Base-by-base conservation (phyloP, 192 early-diverging fungal species). In the Diversispora epigaea region DNA sequence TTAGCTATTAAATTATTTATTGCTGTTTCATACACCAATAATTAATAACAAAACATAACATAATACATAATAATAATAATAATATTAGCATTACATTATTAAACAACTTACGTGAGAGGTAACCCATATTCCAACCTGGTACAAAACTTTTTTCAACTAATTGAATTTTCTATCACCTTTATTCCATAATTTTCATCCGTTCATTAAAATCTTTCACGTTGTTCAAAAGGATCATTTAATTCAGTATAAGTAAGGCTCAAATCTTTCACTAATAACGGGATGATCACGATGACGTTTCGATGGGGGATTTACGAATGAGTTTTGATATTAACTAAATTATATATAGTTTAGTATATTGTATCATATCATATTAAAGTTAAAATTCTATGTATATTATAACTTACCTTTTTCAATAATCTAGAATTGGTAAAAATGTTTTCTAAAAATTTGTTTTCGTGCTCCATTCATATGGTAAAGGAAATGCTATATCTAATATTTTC, bases 221-320 rank as follows among this genome's bases (percentile, higher is more conserved):
- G 97, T 76, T 97, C 97, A 80, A 96, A 96, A 56, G 97, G 97
- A 86, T 99, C 97, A 89, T 99, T 99, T 84, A 99, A 89, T 89
- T 99, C 97, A 11, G 97, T 99, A 92, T 98, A 99, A 22, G 96
- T 67, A 99, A 89, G 74, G 94, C 96, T 99, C 97, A 77, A 99
- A 99, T 63, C 97, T 93, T 83, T 99, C 97, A 87, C 94, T 96
- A 47, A 99, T 85, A 46, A 95, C 96, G 43, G 92, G 85, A 64
- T 85, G 85, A 45, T 88, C 88, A 71, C 97, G 93, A 81, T 99
- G 96, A 68, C 90, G 90, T 92, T 99, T 99, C 82, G 97, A 95
- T 49, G 98, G 97, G 97, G 77, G 76, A 90, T 80, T 88, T 89
- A 70, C 90, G 91, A 66, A 94, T 80, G 78, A 85, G 93, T 49